Evolutionary conservation across 306 rosid species (phyloP).

Genomic region (Dryas alaskensis): DNA sequence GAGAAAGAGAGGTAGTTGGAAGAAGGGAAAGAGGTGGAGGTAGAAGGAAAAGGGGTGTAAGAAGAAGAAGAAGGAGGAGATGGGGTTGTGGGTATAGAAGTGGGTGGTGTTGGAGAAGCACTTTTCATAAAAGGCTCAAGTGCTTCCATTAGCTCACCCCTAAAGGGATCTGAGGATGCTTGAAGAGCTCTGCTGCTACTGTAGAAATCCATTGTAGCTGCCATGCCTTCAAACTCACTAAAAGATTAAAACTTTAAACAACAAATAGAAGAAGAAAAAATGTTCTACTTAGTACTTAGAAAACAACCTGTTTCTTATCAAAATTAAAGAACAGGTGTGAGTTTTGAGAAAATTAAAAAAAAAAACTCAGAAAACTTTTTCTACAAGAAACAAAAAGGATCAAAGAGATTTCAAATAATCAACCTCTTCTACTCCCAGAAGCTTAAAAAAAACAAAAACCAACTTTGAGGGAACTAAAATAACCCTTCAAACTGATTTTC

Average conservation of each 20-base stretch:
- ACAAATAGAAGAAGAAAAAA: not conserved
- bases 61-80: constrained; percentile 25
- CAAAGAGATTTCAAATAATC: constrained; percentile 74
- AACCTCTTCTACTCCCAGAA: constrained; percentile 48
- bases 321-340: constrained; percentile 59
- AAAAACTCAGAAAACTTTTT: not conserved
- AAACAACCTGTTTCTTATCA: constrained; percentile 53
- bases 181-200: constrained; percentile 42
- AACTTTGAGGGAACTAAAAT: constrained; percentile 69
- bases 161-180: constrained; percentile 46
- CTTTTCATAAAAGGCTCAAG: constrained; percentile 95
- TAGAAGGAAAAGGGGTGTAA: constrained; percentile 14
- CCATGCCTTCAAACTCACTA: constrained; percentile 42
- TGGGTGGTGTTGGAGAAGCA: constrained; percentile 46
- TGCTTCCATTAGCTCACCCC: constrained; percentile 96
- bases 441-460: not conserved
- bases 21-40: constrained; percentile 24
- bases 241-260: not conserved
- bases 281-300: not conserved
- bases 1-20: constrained; percentile 20
- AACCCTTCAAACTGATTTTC: constrained; percentile 52
- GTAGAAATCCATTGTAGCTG: constrained; percentile 73
- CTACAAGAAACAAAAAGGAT: constrained; percentile 24
- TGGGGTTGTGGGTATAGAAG: constrained; percentile 4
- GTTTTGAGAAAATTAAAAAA: not conserved